Evolutionary conservation across 176 grass and related monocot species (phyloP).

Genomic region (Paspalum vaginatum): DNA sequence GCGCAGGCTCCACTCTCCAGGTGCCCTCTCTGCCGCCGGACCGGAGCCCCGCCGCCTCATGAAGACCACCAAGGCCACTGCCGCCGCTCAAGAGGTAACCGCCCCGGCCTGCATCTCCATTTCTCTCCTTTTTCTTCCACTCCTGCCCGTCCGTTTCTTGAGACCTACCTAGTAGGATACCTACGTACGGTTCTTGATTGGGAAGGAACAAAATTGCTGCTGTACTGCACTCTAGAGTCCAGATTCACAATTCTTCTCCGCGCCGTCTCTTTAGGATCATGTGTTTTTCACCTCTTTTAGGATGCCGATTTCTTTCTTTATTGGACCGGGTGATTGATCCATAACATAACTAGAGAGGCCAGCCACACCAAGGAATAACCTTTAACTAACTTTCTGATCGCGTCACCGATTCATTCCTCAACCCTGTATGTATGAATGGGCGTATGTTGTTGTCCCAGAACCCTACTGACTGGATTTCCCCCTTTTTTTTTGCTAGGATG

Average conservation of each 20-base stretch:
- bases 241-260: background rate
- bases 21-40: background rate
- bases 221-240: background rate
- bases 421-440: background rate
- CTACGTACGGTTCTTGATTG: background rate
- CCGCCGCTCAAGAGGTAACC: slow-evolving; percentile 27
- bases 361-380: background rate
- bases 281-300: background rate
- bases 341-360: background rate
- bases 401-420: background rate
- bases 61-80: slow-evolving; percentile 22
- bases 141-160: background rate
- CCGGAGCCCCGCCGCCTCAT: background rate
- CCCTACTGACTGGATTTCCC: slow-evolving; percentile 12
- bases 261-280: background rate
- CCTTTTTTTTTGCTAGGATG: slow-evolving; percentile 43
- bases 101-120: background rate
- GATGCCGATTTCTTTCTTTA: background rate
- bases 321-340: background rate
- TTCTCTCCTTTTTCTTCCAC: background rate
- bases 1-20: background rate
- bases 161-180: background rate
- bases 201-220: background rate
- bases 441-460: background rate
- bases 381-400: slow-evolving; percentile 9